Evolutionary conservation across 169 alveolate genomes (phyloP).

Genomic region (Cryptosporidium felis): DNA sequence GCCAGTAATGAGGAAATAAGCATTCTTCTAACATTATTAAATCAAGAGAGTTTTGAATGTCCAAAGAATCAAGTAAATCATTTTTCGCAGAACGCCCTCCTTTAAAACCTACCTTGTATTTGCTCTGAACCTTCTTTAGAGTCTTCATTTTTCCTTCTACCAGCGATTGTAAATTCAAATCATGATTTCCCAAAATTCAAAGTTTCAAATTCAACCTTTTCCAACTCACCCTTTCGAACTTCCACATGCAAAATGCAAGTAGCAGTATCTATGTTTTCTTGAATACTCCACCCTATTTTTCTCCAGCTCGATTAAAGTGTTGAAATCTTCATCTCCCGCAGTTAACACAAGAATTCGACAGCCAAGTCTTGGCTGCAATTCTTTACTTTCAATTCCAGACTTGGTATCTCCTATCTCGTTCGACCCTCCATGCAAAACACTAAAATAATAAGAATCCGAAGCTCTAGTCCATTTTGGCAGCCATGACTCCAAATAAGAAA

Average conservation of each 20-base stretch:
- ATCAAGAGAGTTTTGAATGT: no score
- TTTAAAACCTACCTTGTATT: constrained; percentile 26
- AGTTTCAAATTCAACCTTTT: no score
- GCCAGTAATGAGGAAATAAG: constrained; percentile 65
- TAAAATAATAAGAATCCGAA: background rate
- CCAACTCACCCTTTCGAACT: background rate
- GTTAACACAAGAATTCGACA: constrained; percentile 39
- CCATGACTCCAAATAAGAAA: constrained; percentile 31
- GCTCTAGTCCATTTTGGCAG: constrained; percentile 33
- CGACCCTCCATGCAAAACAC: background rate
- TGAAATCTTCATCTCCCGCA: constrained; percentile 67
- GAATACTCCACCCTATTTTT: constrained; percentile 51
- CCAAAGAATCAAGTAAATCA: no score
- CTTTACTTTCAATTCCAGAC: background rate
- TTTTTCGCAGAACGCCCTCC: no score
- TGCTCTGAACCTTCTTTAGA: background rate
- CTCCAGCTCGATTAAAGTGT: constrained; percentile 26
- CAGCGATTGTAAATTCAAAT: background rate
- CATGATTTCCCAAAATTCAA: background rate
- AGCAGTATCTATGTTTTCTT: constrained; percentile 35
- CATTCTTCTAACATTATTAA: constrained; percentile 37
- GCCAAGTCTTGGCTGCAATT: background rate
- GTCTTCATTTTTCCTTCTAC: background rate
- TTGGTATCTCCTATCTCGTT: background rate
- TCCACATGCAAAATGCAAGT: constrained; percentile 49